Percentiles rank a stretch among this genome's conserved stretches.
These are phyloP conservation scores for Dipteronia sinensis DNA, from an alignment of 345 rosid genomes.

Conservation along the genomic window DNA sequence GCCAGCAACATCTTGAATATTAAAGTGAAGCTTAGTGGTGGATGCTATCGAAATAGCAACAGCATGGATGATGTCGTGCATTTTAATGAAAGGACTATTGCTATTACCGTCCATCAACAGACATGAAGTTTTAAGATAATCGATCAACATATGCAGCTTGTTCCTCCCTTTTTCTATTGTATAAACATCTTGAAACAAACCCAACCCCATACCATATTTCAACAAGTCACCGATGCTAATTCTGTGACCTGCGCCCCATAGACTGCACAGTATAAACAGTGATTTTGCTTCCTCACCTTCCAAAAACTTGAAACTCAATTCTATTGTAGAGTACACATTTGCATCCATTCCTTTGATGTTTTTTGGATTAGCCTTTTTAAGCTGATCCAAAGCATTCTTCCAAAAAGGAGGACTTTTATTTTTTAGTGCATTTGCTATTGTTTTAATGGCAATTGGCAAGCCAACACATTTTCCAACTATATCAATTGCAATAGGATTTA, in stretches of 20 bases:
- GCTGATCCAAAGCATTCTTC: not conserved
- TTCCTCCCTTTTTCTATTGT: constrained; percentile 13
- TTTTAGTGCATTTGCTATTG: constrained; percentile 19
- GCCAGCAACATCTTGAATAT: not conserved
- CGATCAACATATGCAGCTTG: not conserved
- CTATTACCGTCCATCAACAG: constrained; percentile 18
- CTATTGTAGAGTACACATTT: not conserved
- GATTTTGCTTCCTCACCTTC: not conserved
- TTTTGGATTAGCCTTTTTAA: not conserved
- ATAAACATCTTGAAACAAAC: constrained; percentile 9
- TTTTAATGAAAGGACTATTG: not conserved
- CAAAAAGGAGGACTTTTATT: not conserved
- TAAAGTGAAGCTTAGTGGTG: not conserved
- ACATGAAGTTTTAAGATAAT: constrained; percentile 23
- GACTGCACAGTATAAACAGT: not conserved
- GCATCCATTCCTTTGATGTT: not conserved
- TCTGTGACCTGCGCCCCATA: not conserved
- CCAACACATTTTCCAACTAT: constrained; percentile 19
- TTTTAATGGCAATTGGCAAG: constrained; percentile 19
- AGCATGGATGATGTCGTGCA: constrained; percentile 30
- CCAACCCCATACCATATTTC: constrained; percentile 17
- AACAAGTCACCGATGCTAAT: not conserved
- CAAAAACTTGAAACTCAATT: not conserved
- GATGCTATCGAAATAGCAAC: constrained; percentile 24
- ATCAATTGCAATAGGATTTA: not conserved